Evolutionary conservation across 805 yeast genomes (phyloP), one percentile per base, ranked within the genome.

Genomic region (Candida yuanshanica): DNA sequence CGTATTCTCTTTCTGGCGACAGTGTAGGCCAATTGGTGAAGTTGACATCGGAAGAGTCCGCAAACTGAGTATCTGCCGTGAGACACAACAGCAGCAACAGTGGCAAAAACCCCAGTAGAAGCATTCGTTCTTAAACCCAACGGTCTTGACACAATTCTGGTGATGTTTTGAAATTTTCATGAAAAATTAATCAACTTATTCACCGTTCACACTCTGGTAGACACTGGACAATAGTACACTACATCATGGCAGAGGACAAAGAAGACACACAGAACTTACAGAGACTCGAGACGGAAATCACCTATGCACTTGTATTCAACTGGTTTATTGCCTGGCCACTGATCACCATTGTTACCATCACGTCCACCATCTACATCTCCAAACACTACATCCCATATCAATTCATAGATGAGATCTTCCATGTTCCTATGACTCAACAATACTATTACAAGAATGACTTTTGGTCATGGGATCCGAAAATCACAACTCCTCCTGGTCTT

Each of bases 401-500:
- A 16, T 68, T 66, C 47, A 68, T 68, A 10, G 96, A 93, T 64
- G 99, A 93, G 60, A 69, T 75, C 11, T 91, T 91, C 63, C 99
- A 93, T 58, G 69, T 86, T 18, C 77, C 79, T 7, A 98, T 93
- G 67, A 79, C 95, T 7, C 70, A 76, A 43, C 70, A 66, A 36
- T 27, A 27, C n/a, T 89, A 83, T 55, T 74, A 87, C 44, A 50
- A 58, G 2, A 83, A 82, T 11, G 66, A 77, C 38, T 88, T 79
- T 64, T 40, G 48, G n/a, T 53, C 65, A 1, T 89, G 96, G 96
- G 88, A 93, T 59, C 72, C 79, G 11, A 90, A 91, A 56, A 88
- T 93, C 57, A 91, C 99, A 2, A 93, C 99, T 0, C 99, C 99
- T 1, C 98, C 98, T 1, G 99, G 98, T 0, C 65, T 91, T 14